Base-by-base conservation (phyloP, 108 stramenopile species). In the Skeletonema costatum region DNA sequence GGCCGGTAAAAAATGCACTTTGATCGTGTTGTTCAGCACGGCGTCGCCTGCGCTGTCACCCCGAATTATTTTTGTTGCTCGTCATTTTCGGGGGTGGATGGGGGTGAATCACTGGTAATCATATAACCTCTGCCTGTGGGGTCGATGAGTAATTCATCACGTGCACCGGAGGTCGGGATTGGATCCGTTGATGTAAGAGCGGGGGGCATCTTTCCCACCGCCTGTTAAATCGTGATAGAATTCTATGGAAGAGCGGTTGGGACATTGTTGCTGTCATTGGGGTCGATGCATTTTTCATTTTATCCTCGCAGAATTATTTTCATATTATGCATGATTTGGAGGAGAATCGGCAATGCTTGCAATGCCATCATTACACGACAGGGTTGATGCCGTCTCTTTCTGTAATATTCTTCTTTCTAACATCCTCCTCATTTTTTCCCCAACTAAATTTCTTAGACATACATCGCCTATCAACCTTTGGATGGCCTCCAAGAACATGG, bases 401-500 rank as follows among this genome's bases (percentile, higher is more conserved):
- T 33, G 16, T n/a, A 41, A 41, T 41, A 41, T 41, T 41, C 39
- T 11, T 41, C 16, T 46, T 16, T 4, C 44, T 46, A 46, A 46
- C 16, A 1, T 61, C 16, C 46, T 44, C 29, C 32, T 74, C 76
- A 62, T 79, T 48, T 62, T 5, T 5, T 25, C 50, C 12, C 46
- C 77, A 92, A 46, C 44, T 46, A 46, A 42, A 46, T 46, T 46
- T 46, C 44, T 36, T 46, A 46, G 89, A 66, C 82, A 19, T 58
- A 63, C 17, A 82, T 89, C 31, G 64, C 76, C 70, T 96, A 87
- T 69, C 90, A 88, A 80, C 83, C 87, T 39, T 66, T 96, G 16
- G 93, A 96, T 13, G 63, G 80, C 19, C 91, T 99, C 19, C 89
- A 94, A 85, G 90, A 97, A 58, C 98, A 99, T 61, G 99, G 99